Percentiles rank a stretch among this genome's conserved stretches.
These are phyloP conservation scores for Coemansia sp. DNA, from an alignment of 192 early-diverging fungal genomes.

Conservation along the genomic window DNA sequence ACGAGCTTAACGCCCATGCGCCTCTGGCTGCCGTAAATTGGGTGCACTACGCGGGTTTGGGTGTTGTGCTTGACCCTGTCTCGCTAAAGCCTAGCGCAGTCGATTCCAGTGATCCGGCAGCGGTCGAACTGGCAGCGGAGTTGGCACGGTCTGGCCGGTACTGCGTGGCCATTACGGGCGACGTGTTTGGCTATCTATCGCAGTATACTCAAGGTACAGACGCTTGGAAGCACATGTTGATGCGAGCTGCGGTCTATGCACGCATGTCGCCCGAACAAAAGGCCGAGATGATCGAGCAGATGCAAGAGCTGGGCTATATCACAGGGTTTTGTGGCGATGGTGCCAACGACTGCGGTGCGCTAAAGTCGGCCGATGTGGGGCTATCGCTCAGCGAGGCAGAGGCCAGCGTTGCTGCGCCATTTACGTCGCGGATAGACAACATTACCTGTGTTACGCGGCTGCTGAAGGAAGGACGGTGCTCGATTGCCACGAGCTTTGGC, in stretches of 20 bases:
- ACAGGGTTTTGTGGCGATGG: constrained; percentile 98
- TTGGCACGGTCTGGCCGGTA: constrained; percentile 55
- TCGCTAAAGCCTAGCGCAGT: constrained; percentile 30
- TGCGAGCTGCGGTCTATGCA: constrained; percentile 87
- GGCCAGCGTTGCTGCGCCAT: constrained; percentile 96
- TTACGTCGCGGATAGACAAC: constrained; percentile 81
- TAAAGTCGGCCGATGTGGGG: constrained; percentile 93
- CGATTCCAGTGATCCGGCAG: neutral
- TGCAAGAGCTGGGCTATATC: constrained; percentile 86
- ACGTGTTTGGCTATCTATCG: constrained; percentile 70
- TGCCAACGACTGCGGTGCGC: constrained; percentile 94
- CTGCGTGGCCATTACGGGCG: constrained; percentile 87
- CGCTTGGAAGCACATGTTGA: constrained; percentile 68
- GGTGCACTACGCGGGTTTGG: constrained; percentile 57
- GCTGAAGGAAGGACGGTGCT: constrained; percentile 91
- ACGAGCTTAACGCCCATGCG: neutral
- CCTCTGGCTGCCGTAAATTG: constrained; percentile 20
- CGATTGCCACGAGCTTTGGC: constrained; percentile 92
- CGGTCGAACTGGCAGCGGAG: constrained; percentile 13
- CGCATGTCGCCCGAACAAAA: constrained; percentile 99
- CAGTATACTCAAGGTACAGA: constrained; percentile 55
- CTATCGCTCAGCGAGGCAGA: constrained; percentile 96
- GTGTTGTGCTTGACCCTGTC: constrained; percentile 51
- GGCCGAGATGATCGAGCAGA: constrained; percentile 75
- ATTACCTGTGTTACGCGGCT: constrained; percentile 85